A percentile compares a stretch with the other conserved stretches of the same genome.
Conservation (phyloP, 306 rosid species). For the Cyclanthera cordifolia region DNA sequence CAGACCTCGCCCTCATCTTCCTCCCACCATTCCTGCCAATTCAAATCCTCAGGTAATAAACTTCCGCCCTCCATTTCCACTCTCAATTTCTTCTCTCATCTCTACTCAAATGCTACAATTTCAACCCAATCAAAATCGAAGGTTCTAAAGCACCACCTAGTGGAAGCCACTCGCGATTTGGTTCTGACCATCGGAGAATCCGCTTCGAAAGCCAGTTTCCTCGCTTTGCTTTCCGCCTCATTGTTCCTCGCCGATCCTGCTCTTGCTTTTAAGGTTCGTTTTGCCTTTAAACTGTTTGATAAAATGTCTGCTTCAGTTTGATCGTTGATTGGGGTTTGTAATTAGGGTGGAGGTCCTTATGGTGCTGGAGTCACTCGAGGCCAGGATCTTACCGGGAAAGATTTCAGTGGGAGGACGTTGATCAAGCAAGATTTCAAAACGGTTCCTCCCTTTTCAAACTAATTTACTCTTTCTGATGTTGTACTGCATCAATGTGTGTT, state of each 20-base stretch:
- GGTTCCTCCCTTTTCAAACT: conserved; percentile 27
- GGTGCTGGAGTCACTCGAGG: conserved; percentile 88
- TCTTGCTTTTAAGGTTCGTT: conserved; percentile 61
- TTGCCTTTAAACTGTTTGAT: background rate
- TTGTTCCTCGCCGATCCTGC: conserved; percentile 59
- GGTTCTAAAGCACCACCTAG: conserved; percentile 17
- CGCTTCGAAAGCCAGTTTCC: conserved; percentile 38
- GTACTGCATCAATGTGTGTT: background rate
- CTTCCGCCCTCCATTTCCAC: background rate
- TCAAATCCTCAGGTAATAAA: background rate
- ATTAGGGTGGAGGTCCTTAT: conserved; percentile 82
- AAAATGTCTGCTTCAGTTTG: background rate
- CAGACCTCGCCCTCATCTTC: conserved; percentile 13
- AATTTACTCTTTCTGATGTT: background rate
- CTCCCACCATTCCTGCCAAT: background rate
- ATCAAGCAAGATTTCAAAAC: conserved; percentile 95
- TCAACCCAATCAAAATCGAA: background rate
- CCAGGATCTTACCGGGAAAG: conserved; percentile 80
- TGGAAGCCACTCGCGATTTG: conserved; percentile 26
- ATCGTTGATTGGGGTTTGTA: conserved; percentile 1
- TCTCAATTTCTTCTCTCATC: background rate
- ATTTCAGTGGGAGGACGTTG: conserved; percentile 78
- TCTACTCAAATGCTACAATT: background rate
- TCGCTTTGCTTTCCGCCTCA: conserved; percentile 67
- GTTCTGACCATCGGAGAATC: conserved; percentile 29